Conservation (phyloP, 495 filamentous ascomycete species). For the Xylaria nigripes region DNA sequence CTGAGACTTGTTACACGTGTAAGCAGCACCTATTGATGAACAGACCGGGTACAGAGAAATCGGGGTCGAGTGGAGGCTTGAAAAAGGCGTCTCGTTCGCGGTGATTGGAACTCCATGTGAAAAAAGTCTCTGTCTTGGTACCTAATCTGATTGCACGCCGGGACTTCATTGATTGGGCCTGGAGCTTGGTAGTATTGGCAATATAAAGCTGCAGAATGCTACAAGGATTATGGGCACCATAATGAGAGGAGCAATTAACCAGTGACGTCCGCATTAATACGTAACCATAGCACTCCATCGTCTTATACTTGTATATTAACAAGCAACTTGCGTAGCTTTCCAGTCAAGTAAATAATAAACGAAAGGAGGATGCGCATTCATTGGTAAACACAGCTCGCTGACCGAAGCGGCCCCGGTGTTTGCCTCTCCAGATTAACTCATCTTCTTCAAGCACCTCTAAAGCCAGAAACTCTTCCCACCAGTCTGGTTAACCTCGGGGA, state of each 20-base stretch:
- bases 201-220: not conserved
- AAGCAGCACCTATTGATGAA: not conserved
- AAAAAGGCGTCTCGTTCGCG: not conserved
- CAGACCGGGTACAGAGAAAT: slow-evolving; percentile 1
- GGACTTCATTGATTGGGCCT: not conserved
- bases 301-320: not conserved
- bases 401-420: not conserved
- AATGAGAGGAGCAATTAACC: not conserved
- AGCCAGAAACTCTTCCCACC: not conserved
- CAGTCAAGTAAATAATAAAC: not conserved
- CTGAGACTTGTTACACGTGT: slow-evolving; percentile 8
- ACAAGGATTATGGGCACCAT: not conserved
- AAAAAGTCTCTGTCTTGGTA: not conserved
- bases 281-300: not conserved
- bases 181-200: not conserved
- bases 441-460: not conserved
- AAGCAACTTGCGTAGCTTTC: not conserved
- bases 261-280: not conserved
- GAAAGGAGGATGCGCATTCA: not conserved
- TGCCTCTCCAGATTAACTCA: not conserved
- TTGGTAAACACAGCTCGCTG: not conserved
- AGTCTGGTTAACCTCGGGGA: not conserved
- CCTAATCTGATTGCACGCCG: not conserved
- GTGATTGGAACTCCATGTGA: not conserved
- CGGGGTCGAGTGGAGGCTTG: not conserved